Evolutionary conservation across 768 basidiomycete genomes (phyloP).

Genomic region (Kwoniella heveanensis): DNA sequence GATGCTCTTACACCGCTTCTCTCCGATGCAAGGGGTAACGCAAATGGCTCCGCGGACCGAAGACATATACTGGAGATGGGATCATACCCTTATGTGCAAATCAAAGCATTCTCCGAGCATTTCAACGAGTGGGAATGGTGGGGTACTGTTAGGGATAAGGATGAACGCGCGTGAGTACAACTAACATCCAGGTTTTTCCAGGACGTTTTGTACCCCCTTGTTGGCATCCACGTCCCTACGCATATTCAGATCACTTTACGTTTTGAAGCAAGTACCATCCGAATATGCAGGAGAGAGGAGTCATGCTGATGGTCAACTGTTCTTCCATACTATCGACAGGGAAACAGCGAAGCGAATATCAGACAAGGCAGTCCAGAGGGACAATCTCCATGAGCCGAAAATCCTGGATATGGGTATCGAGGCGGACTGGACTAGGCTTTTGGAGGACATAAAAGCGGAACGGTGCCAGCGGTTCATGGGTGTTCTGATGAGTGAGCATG

Average conservation of each 20-base stretch:
- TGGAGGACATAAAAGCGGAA: background rate
- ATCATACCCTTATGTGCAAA: conserved; percentile 28
- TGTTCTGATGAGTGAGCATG: conserved; percentile 26
- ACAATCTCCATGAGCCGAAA: conserved; percentile 23
- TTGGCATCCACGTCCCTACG: background rate
- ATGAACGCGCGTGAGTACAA: conserved; percentile 28
- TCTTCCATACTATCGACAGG: too few species aligned
- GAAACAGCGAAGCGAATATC: conserved; percentile 1
- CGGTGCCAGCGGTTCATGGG: conserved; percentile 13
- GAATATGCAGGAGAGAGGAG: too few species aligned
- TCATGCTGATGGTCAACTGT: too few species aligned
- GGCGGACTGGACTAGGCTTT: conserved; percentile 23
- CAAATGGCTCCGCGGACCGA: background rate
- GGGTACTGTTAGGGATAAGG: conserved; percentile 29
- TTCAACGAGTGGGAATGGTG: conserved; percentile 32
- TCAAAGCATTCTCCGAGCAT: conserved; percentile 19
- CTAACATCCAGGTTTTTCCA: background rate
- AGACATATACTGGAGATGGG: conserved; percentile 30
- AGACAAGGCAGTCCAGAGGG: background rate
- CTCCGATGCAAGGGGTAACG: background rate
- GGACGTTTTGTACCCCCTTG: background rate
- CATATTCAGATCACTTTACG: too few species aligned
- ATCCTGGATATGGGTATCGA: conserved; percentile 30
- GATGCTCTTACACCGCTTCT: conserved; percentile 23
- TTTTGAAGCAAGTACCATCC: too few species aligned